Conservation (phyloP, 345 rosid genomes). For the Ailanthus altissimus region DNA sequence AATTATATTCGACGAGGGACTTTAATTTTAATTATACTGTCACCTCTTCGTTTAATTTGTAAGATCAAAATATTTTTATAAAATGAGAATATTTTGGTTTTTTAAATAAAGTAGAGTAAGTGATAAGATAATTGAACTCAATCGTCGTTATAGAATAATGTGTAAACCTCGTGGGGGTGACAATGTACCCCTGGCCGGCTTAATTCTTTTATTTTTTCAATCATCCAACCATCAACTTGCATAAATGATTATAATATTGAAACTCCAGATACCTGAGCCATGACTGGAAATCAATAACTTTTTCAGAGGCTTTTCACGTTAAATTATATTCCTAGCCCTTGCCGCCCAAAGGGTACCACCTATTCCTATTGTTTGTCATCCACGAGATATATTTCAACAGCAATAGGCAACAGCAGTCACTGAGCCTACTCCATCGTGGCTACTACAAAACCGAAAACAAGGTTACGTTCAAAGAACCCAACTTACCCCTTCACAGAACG, state of each 20-base stretch:
- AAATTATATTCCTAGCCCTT: not conserved
- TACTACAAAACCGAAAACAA: not conserved
- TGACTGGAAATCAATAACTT: not conserved
- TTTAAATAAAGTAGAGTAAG: too few species aligned
- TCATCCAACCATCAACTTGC: not conserved
- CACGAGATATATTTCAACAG: not conserved
- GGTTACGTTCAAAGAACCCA: not conserved
- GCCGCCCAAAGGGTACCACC: constrained; percentile 6
- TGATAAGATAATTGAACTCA: too few species aligned
- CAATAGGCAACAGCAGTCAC: not conserved
- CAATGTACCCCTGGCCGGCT: too few species aligned
- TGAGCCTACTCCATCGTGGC: not conserved
- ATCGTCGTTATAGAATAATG: too few species aligned
- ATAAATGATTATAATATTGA: not conserved
- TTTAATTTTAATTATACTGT: too few species aligned
- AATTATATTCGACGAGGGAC: too few species aligned
- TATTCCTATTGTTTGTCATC: not conserved
- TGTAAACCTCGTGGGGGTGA: too few species aligned
- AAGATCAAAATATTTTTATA: too few species aligned
- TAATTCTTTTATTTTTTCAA: not conserved
- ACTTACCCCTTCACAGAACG: not conserved
- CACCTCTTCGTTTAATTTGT: too few species aligned
- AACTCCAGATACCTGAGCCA: not conserved
- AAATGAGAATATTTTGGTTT: too few species aligned
- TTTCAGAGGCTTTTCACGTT: not conserved